A percentile compares a stretch with the other conserved stretches of the same genome.
These are phyloP conservation scores for Colletotrichum sp. DNA, from an alignment of 2,329 filamentous ascomycete species.

Conservation along the genomic window DNA sequence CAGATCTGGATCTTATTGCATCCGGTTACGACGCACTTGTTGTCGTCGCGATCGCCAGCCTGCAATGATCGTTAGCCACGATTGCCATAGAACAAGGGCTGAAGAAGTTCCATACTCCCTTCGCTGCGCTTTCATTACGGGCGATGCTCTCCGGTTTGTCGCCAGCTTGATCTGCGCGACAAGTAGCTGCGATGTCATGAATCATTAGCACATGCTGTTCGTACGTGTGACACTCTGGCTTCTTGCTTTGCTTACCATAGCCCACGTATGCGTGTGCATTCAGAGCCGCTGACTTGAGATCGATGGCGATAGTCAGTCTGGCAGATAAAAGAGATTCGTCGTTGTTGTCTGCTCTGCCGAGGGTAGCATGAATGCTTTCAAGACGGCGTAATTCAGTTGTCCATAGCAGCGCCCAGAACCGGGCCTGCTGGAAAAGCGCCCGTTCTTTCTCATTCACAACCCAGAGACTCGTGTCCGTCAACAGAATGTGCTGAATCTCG, in stretches of 20 bases:
- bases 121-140: neutral
- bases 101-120: neutral
- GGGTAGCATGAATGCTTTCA: neutral
- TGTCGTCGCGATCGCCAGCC: neutral
- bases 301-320: no score
- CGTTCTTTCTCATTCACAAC: neutral
- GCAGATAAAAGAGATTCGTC: no score
- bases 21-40: fast-evolving
- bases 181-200: neutral
- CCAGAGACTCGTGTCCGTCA: neutral
- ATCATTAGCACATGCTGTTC: neutral
- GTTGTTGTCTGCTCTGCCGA: no score
- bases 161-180: neutral
- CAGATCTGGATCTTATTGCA: neutral
- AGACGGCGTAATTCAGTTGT: neutral
- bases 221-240: neutral
- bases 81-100: neutral
- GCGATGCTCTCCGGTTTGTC: neutral
- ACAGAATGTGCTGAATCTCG: neutral
- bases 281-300: no score
- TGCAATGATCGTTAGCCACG: neutral
- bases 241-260: neutral
- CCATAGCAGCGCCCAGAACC: neutral
- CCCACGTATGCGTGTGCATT: neutral
- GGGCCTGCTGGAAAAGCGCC: neutral